Percentiles rank a stretch among this genome's conserved stretches.
These are phyloP conservation scores for Ogataea henricii DNA, from an alignment of 805 yeast genomes.

Conservation along the genomic window DNA sequence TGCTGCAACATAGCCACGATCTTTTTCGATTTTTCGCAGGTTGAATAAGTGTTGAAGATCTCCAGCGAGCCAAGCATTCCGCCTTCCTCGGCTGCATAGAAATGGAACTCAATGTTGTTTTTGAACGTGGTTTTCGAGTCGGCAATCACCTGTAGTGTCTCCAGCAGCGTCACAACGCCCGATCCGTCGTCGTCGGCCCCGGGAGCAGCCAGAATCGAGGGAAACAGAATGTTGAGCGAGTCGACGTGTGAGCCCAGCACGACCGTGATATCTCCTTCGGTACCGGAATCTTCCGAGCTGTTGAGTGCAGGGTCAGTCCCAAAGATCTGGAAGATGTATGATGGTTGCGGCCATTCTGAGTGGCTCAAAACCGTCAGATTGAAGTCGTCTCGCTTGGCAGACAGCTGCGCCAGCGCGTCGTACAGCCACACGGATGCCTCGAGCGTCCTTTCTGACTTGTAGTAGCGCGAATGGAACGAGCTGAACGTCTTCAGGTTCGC, in stretches of 20 bases:
- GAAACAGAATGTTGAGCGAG: slow-evolving; percentile 72
- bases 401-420: slow-evolving; percentile 20
- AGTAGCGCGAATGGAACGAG: slow-evolving; percentile 64
- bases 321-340: slow-evolving; percentile 16
- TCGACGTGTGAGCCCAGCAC: slow-evolving; percentile 89
- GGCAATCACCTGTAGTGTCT: slow-evolving; percentile 47
- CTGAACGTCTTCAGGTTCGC: slow-evolving; percentile 16
- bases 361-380: slow-evolving; percentile 20
- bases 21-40: slow-evolving; percentile 40
- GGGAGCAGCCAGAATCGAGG: slow-evolving; percentile 74
- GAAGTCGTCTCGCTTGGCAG: slow-evolving; percentile 10
- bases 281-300: slow-evolving; percentile 4
- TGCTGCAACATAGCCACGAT: slow-evolving; percentile 90
- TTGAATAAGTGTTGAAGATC: slow-evolving; percentile 56
- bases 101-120: slow-evolving; percentile 86
- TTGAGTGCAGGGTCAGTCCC: slow-evolving; percentile 7
- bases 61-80: slow-evolving; percentile 86
- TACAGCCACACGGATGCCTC: slow-evolving; percentile 76
- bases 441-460: slow-evolving; percentile 67
- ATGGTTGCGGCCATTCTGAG: slow-evolving; percentile 23
- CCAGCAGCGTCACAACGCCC: slow-evolving; percentile 78
- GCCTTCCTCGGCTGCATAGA: slow-evolving; percentile 93
- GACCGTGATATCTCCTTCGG: slow-evolving; percentile 43
- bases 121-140: slow-evolving; percentile 27
- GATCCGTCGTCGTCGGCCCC: slow-evolving; percentile 96